These are phyloP conservation scores for Clavispora fructus DNA, from an alignment of 805 yeast species.

Conservation along the genomic window DNA sequence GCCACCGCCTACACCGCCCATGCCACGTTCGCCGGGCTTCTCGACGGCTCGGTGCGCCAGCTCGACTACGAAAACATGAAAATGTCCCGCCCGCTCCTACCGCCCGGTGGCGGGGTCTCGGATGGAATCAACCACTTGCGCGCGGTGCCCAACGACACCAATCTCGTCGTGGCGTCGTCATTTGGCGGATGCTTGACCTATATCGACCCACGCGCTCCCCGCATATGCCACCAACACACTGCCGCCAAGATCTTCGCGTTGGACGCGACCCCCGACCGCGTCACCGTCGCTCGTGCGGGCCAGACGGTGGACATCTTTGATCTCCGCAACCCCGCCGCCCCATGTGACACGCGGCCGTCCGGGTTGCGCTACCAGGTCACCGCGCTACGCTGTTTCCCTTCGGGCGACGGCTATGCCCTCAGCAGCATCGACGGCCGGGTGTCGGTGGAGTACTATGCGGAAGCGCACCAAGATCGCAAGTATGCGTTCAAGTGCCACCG, in stretches of 20 bases:
- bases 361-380: constrained; percentile 66
- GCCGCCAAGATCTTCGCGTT: constrained; percentile 55
- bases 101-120: background rate
- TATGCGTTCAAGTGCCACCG: constrained; percentile 86
- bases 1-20: constrained; percentile 23
- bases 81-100: constrained; percentile 2
- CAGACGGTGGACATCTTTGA: constrained; percentile 57
- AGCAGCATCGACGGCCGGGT: constrained; percentile 81
- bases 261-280: constrained; percentile 44
- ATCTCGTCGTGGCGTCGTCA: constrained; percentile 15
- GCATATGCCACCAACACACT: constrained; percentile 11
- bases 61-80: constrained; percentile 45
- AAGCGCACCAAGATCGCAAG: constrained; percentile 34
- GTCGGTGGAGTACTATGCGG: constrained; percentile 63
- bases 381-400: constrained; percentile 50
- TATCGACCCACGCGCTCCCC: constrained; percentile 11
- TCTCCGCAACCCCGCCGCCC: constrained; percentile 37
- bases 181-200: constrained; percentile 7
- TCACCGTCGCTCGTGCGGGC: constrained; percentile 52
- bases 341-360: constrained; percentile 51
- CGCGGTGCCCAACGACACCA: constrained; percentile 1
- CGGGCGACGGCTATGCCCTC: constrained; percentile 53
- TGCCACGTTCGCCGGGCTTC: constrained; percentile 42
- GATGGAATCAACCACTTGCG: constrained; percentile 15
- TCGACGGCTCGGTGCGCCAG: constrained; percentile 50